Evolutionary conservation across 169 alveolate species (phyloP).

Genomic region (Cryptosporidium ubiquitum): DNA sequence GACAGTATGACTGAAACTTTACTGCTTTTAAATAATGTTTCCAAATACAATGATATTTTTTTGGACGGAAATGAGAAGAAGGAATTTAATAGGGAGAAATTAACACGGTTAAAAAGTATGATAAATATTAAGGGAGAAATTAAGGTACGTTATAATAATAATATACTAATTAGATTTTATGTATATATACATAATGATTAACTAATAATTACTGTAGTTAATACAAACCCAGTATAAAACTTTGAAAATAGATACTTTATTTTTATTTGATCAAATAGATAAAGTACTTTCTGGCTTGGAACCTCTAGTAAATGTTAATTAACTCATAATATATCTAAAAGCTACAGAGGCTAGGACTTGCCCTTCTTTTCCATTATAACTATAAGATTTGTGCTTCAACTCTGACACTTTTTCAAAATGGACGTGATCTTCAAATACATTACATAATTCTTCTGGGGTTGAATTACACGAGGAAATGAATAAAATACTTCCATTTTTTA

Average conservation of each 20-base stretch:
- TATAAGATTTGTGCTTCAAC: constrained; percentile 51
- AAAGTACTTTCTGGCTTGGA: neutral
- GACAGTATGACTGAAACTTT: constrained; percentile 49
- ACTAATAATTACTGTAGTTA: neutral
- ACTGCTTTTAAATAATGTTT: constrained; percentile 16
- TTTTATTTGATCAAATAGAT: constrained; percentile 51
- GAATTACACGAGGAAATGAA: constrained; percentile 80
- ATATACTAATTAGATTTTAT: neutral
- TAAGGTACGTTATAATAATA: constrained; percentile 33
- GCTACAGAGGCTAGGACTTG: constrained; percentile 73
- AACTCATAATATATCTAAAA: constrained; percentile 14
- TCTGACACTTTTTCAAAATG: constrained; percentile 29
- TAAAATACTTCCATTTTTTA: constrained; percentile 69
- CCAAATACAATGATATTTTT: constrained; percentile 18
- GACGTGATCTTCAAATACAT: constrained; percentile 33
- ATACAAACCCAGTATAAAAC: constrained; percentile 58
- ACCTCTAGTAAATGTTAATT: neutral
- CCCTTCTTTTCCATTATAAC: constrained; percentile 54
- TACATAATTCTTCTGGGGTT: constrained; percentile 77
- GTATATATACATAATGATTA: neutral
- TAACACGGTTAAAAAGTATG: neutral
- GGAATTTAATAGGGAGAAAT: neutral
- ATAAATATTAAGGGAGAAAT: constrained; percentile 30
- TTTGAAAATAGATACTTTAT: constrained; percentile 41
- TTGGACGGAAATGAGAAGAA: neutral